A percentile compares a stretch with the other conserved stretches of the same genome.
Conservation (phyloP, 176 grass and related monocot species). For the Pontederia crassipes region DNA sequence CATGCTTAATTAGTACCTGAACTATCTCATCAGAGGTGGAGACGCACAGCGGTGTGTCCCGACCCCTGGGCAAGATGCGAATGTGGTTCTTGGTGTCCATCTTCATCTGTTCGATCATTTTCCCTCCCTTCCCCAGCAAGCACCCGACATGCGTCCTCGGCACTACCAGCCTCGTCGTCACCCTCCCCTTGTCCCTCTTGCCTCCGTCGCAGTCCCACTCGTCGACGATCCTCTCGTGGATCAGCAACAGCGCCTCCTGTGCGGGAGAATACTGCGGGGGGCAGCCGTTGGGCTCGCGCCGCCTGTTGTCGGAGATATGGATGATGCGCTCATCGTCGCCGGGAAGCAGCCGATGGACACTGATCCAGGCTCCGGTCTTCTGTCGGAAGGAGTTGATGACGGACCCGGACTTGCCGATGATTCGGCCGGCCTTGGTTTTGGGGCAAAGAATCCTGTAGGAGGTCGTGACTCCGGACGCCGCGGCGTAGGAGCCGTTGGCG, state of each 20-base stretch:
- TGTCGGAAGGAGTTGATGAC: constrained; percentile 36
- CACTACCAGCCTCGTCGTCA: constrained; percentile 67
- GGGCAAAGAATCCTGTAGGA: constrained; percentile 89
- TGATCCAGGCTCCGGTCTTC: constrained; percentile 68
- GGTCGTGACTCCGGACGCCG: too few relatives aligned
- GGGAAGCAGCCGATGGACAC: constrained; percentile 39
- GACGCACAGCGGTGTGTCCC: constrained; percentile 63
- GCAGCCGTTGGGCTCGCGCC: constrained; percentile 50
- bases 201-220: constrained; percentile 40
- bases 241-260: constrained; percentile 72
- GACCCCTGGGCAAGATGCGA: constrained; percentile 77
- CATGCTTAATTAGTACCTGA: constrained; percentile 34
- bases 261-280: constrained; percentile 74
- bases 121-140: constrained; percentile 77
- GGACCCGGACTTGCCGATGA: constrained; percentile 35
- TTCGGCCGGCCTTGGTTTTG: constrained; percentile 60
- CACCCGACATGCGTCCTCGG: constrained; percentile 74
- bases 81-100: constrained; percentile 94
- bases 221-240: constrained; percentile 81
- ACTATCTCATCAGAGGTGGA: constrained; percentile 79
- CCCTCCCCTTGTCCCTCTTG: constrained; percentile 44
- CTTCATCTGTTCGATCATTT: constrained; percentile 99
- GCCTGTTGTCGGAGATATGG: constrained; percentile 53
- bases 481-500: neutral
- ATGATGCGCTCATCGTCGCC: constrained; percentile 64